phyloP scores from a whole-genome alignment of 257 asterid species.

The Anisodus tanguticus region DNA sequence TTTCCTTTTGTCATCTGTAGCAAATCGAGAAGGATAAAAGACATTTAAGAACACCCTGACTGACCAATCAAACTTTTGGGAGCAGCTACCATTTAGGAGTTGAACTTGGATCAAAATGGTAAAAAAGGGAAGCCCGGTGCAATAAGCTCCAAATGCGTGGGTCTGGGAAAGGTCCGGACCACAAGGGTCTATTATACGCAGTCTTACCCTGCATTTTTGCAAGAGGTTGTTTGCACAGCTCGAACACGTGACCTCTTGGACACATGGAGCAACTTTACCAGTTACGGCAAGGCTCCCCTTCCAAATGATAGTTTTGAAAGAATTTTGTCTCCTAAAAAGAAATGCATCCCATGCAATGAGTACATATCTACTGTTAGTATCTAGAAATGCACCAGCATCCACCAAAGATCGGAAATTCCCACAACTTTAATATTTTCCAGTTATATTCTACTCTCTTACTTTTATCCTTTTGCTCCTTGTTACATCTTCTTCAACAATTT shows the following conservation, averaged over 20 bases:
- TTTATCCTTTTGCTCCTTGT: not conserved
- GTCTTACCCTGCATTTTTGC: too few relatives aligned
- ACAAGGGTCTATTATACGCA: too few relatives aligned
- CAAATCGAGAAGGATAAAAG: not conserved
- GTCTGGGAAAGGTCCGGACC: too few relatives aligned
- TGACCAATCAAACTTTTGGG: not conserved
- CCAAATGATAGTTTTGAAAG: not conserved
- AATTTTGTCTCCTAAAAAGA: not conserved
- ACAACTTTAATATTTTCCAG: not conserved
- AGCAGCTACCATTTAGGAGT: not conserved
- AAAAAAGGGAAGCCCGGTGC: too few relatives aligned
- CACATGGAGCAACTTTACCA: too few relatives aligned
- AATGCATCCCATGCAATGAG: not conserved
- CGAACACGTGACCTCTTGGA: too few relatives aligned
- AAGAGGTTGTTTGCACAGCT: too few relatives aligned
- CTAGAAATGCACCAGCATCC: not conserved
- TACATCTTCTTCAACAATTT: not conserved
- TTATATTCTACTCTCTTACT: not conserved
- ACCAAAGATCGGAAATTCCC: not conserved
- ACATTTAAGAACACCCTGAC: not conserved
- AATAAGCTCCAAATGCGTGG: too few relatives aligned
- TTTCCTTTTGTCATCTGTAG: not conserved
- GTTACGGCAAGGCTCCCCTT: too few relatives aligned
- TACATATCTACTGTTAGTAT: not conserved
- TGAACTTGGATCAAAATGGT: too few relatives aligned